Evolutionary conservation across 331 rosid species (phyloP).

Genomic region (Cydonia oblonga): DNA sequence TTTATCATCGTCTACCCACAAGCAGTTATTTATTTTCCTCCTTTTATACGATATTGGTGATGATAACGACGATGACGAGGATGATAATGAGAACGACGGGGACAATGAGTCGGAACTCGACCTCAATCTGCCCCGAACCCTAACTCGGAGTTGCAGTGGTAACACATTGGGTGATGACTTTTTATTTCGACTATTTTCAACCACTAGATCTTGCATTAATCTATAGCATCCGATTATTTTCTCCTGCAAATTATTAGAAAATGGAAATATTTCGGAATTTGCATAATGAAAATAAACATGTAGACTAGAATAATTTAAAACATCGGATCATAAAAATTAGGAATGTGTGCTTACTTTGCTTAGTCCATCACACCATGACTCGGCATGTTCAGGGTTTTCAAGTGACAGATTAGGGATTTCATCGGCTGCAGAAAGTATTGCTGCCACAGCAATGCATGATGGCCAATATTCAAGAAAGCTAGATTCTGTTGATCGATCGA

Average conservation of each 20-base stretch:
- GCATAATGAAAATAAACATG: no score
- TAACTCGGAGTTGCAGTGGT: constrained; percentile 68
- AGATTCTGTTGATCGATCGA: constrained; percentile 37
- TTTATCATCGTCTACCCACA: constrained; percentile 72
- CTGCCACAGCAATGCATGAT: constrained; percentile 92
- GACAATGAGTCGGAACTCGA: constrained; percentile 39
- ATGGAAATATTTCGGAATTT: background rate
- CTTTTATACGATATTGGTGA: constrained; percentile 55
- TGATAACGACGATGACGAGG: constrained; percentile 30
- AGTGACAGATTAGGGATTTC: constrained; percentile 72
- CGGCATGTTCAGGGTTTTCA: constrained; percentile 68
- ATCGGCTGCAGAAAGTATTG: constrained; percentile 72
- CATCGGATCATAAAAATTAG: no score
- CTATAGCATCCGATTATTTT: constrained; percentile 67
- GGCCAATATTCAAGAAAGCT: constrained; percentile 85
- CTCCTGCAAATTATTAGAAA: constrained; percentile 45
- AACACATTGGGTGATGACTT: constrained; percentile 31
- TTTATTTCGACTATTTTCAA: constrained; percentile 34
- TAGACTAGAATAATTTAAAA: background rate
- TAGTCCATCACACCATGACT: constrained; percentile 88
- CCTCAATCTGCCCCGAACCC: constrained; percentile 38
- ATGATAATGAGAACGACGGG: constrained; percentile 26
- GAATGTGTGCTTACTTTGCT: constrained; percentile 59
- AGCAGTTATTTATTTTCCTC: constrained; percentile 59
- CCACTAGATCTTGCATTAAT: constrained; percentile 55